Evolutionary conservation across 257 asterid species (phyloP), one percentile per base, ranked within the genome.

Genomic region (Jacaranda mimosifolia): DNA sequence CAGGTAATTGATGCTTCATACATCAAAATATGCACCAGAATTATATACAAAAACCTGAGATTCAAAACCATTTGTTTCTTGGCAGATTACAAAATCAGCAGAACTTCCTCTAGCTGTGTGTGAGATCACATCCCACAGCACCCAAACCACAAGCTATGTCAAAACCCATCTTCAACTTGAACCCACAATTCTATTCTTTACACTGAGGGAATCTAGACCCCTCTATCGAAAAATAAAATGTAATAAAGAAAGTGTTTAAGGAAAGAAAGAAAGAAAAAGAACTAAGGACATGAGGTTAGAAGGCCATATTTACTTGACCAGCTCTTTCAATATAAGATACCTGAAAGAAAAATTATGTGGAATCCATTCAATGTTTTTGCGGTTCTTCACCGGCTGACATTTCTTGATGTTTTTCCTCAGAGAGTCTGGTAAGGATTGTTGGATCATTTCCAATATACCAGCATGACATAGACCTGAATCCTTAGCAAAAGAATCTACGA

Each of bases 301-400:
- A 36, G 13, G 63, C 57, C 66, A 18, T 83, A 58, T 76, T 89
- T 84, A 90, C 92, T 86, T 91, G 63, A 89, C 80, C 76, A 91
- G 87, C 63, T 96, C 99, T 85, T 92, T 96, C 85, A 86, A 40
- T 71, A 96, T 85, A 13, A 96, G 94, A 72, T 92, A 96, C 80
- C 99, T 84, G 85, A 96, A 96, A 39, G 87, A 68, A 63, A 94
- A 94, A 78, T 88, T 92, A 75, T 96, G 98, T 0, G 98, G 85
- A 60, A 86, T 74, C 98, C 98, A 96, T 46, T 96, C 99, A 26
- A 96, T 81, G 76, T 59, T 85, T 81, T 88, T 96, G 18, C 90
- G 85, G 4, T 86, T 83, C 81, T 94, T 91, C n/a, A 80, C 89
- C 60, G 68, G 87, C 82, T 89, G 91, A 19, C 86, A 78, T 80